Evolutionary conservation across 2,329 filamentous ascomycete genomes (phyloP), one percentile per base, ranked within the genome.

Genomic region (Colletotrichum lentis): DNA sequence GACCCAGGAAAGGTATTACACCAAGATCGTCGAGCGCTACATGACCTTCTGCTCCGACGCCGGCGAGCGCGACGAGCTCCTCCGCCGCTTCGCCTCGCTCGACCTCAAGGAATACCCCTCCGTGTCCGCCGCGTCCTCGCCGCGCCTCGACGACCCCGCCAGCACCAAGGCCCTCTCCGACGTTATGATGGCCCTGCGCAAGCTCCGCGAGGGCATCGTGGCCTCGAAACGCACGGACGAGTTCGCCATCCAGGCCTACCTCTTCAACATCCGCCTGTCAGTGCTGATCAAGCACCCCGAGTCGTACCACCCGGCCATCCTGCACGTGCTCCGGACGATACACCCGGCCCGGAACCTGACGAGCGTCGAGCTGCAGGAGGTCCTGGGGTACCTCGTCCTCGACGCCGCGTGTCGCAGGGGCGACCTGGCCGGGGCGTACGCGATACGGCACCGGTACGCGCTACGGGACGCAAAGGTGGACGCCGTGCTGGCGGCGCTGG

Each of bases 191-290:
- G 92, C 95, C 3, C 90, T 98, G 76, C 90, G 96, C 70, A 98
- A 97, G 78, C 87, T 99, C 39, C 89, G 96, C 64, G 96, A 99
- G 81, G 94, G 91, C 27, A 90, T 98, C 55, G 88, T 97, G 3
- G 92, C 92, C 14, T 90, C 91, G 10, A 88, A 89, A 61, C 88
- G 94, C 22, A 82, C 85, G 43, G 92, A 97, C 75, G 83, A 87
- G 60, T 99, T 99, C 78, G 90, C 95, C 1, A 88, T 91, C n/a
- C 90, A 94, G 73, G 92, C 90, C 18, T 97, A 98, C 79, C 88
- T 97, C 70, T 98, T 98, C 83, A 93, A 92, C 74, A 92, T 97
- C 73, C 91, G 94, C 62, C 85, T 94, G 31, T 90, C 92, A 27
- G 90, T 99, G 70, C 86, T 97, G 41, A 88, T 91, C 65, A 88